These are phyloP conservation scores for Sistotremastrum niveocremeum DNA, from an alignment of 768 basidiomycete genomes.

Conservation along the genomic window DNA sequence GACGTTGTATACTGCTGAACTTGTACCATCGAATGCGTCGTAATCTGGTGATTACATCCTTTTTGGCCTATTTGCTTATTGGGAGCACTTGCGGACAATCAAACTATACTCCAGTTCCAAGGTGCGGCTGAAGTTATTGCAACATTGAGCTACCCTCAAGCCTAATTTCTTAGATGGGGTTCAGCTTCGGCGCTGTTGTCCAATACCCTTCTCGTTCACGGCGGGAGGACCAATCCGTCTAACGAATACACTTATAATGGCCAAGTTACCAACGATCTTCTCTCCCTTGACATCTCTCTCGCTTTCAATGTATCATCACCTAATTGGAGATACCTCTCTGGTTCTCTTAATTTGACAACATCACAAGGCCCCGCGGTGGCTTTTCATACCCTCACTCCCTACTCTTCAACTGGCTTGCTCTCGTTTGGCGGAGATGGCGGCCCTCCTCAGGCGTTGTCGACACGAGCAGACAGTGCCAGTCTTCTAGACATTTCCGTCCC, in stretches of 20 bases:
- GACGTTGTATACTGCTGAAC: no score
- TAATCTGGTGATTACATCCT: no score
- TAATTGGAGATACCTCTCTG: conserved; percentile 52
- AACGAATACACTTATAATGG: conserved; percentile 60
- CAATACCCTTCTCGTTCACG: conserved; percentile 56
- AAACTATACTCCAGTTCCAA: not conserved
- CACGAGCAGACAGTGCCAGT: conserved; percentile 47
- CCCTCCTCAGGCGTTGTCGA: conserved; percentile 34
- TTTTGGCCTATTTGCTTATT: not conserved
- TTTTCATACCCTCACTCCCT: conserved; percentile 70
- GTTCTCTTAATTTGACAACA: conserved; percentile 27
- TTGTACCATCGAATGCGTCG: no score
- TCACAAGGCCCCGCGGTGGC: conserved; percentile 50
- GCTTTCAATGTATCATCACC: conserved; percentile 48
- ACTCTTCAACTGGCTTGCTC: conserved; percentile 38
- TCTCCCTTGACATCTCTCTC: conserved; percentile 49
- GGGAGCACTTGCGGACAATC: not conserved
- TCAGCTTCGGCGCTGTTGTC: conserved; percentile 51
- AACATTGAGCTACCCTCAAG: not conserved
- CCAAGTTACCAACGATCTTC: conserved; percentile 59
- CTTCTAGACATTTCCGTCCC: conserved; percentile 33
- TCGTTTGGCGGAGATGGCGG: conserved; percentile 70
- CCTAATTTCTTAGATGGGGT: conserved; percentile 58
- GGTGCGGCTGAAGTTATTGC: not conserved
- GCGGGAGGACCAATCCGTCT: conserved; percentile 65